Percentiles rank a stretch among this genome's conserved stretches.
phyloP scores from a whole-genome alignment of 2,329 filamentous ascomycete genomes.

The Aspergillus neoniger region DNA sequence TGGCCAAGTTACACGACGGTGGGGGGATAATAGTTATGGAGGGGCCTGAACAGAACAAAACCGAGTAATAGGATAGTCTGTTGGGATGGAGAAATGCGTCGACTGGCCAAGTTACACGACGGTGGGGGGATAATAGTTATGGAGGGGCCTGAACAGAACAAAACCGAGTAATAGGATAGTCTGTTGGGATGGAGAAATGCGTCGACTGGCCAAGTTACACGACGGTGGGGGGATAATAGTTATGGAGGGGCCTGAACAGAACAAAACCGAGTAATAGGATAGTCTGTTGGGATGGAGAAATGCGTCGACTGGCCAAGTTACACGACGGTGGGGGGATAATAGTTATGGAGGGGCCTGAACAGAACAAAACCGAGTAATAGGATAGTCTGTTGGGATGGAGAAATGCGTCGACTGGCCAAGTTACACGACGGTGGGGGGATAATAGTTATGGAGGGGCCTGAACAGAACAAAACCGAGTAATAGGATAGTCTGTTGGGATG shows the following conservation, averaged over 20 bases:
- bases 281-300: too few species aligned
- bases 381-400: too few species aligned
- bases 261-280: not conserved
- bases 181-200: not conserved
- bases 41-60: not conserved
- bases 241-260: not conserved
- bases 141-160: not conserved
- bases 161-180: not conserved
- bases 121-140: not conserved
- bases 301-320: not conserved
- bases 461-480: not conserved
- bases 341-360: not conserved
- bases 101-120: not conserved
- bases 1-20: not conserved
- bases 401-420: not conserved
- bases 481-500: too few species aligned
- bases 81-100: not conserved
- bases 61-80: not conserved
- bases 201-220: not conserved
- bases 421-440: not conserved
- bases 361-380: not conserved
- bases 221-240: not conserved
- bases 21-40: not conserved
- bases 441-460: not conserved
- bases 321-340: not conserved